Evolutionary conservation across 768 basidiomycete genomes (phyloP).

Genomic region (Lactarius sanguifluus): DNA sequence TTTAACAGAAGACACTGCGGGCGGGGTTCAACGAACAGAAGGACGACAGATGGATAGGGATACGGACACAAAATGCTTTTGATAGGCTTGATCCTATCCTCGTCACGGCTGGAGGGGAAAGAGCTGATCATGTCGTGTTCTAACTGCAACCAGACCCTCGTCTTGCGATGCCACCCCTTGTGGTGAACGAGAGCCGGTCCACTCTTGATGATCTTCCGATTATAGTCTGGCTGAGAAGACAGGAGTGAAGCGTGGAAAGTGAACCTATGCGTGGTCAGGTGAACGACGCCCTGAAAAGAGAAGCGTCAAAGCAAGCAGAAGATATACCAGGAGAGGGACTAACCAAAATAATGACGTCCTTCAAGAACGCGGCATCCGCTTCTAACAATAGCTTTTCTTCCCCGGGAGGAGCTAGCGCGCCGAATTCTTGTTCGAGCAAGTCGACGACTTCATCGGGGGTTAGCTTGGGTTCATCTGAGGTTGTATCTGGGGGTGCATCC

Average conservation of each 20-base stretch:
- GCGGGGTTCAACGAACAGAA: conserved; percentile 1
- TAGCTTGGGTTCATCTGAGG: conserved; percentile 35
- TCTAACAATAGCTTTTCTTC: conserved; percentile 55
- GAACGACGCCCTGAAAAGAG: conserved; percentile 50
- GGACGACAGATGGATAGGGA: neutral
- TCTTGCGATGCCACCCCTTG: conserved; percentile 45
- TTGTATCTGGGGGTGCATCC: conserved; percentile 30
- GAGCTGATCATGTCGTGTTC: conserved; percentile 59
- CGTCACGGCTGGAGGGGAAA: conserved; percentile 54
- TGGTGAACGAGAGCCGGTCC: conserved; percentile 52
- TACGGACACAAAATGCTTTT: conserved; percentile 51
- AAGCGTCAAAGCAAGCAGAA: conserved; percentile 14
- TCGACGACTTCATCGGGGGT: conserved; percentile 48
- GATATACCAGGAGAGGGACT: conserved; percentile 29
- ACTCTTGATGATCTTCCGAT: conserved; percentile 44
- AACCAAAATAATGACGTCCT: conserved; percentile 51
- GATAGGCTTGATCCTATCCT: conserved; percentile 54
- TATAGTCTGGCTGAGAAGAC: conserved; percentile 41
- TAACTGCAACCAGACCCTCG: conserved; percentile 62
- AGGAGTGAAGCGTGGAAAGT: conserved; percentile 65
- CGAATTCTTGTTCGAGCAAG: conserved; percentile 58
- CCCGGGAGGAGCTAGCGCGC: conserved; percentile 44
- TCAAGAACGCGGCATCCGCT: conserved; percentile 50
- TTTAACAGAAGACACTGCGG: conserved; percentile 49
- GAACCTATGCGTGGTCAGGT: conserved; percentile 64